Percentiles rank a stretch among this genome's conserved stretches.
Evolutionary conservation across 1,284 basidiomycete species (phyloP).

Genomic region (Marasmius tenuissimus): DNA sequence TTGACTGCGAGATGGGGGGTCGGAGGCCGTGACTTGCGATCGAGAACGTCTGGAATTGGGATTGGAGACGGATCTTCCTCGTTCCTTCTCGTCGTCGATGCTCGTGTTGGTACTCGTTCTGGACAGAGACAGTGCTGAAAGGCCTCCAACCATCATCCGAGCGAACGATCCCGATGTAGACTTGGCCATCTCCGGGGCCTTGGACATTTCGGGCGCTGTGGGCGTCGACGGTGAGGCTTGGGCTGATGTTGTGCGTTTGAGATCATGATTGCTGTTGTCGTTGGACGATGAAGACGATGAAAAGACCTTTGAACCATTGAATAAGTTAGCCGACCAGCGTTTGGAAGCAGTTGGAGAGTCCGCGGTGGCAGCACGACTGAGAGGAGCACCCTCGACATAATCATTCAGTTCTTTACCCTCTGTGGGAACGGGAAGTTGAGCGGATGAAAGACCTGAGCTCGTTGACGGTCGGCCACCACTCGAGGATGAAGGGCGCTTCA

Average conservation of each 20-base stretch:
- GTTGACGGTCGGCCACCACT: not conserved
- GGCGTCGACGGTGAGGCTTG: not conserved
- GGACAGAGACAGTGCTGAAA: not conserved
- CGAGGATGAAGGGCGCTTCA: not conserved
- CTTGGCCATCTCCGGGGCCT: not conserved
- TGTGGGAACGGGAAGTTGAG: not conserved
- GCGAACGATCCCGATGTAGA: not conserved
- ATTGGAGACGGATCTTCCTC: conserved; percentile 54
- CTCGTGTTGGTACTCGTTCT: not conserved
- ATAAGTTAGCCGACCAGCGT: not conserved
- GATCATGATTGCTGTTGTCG: not conserved
- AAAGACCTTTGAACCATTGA: not conserved
- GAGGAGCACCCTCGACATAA: not conserved
- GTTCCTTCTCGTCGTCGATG: conserved; percentile 34
- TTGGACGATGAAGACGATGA: not conserved
- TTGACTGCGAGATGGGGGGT: conserved; percentile 35
- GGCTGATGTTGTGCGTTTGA: not conserved
- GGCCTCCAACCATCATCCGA: not conserved
- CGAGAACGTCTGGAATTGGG: conserved; percentile 49
- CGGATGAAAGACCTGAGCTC: not conserved
- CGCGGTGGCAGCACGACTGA: not conserved
- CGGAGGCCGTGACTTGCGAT: conserved; percentile 37
- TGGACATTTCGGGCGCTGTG: not conserved
- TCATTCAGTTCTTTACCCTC: not conserved
- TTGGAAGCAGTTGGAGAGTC: not conserved